Evolutionary conservation across 2,329 filamentous ascomycete genomes (phyloP), one percentile per base, ranked within the genome.

Genomic region (Arthrobotrys sphaeroides): DNA sequence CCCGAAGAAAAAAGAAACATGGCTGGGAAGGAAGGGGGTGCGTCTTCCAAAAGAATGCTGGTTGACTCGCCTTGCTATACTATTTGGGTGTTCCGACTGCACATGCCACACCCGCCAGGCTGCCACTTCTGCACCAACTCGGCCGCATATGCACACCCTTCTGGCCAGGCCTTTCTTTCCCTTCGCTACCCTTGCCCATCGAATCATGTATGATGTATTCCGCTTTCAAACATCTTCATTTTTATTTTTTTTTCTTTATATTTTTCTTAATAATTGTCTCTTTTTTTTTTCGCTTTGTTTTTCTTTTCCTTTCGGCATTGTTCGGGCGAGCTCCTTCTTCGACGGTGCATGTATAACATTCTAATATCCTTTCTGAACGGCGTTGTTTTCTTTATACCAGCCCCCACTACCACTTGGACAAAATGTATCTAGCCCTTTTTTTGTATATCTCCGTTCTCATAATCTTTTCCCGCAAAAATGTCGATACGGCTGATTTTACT

Each of bases 391-490:
- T 61, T 33, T 33, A 70, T 62, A 64, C 36, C n/a, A n/a, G n/a
- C n/a, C n/a, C n/a, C n/a, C 57, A 64, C 31, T 43, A 33, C 16
- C 40, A 62, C 24, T n/a, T n/a, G n/a, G n/a, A 20, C 40, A 70
- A 61, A 53, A 70, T 70, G 66, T 70, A 70, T 70, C 31, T 70
- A 62, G 66, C 66, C 53, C 26, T 36, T 53, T 24, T 36, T 20
- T 60, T 13, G n/a, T n/a, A 40, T 40, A 28, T 57, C 36, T 49
- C 31, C n/a, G 26, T 60, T 31, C 22, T 10, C 18, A 22, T 55
- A 40, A 26, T 38, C 18, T 26, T 38, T n/a, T n/a, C n/a, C 38
- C 6, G 18, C 28, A 33, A 36, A 36, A 42, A 53, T 57, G 36
- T 49, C 28, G 20, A 60, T 31, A 12, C 31, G 38, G 16, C 24